A percentile compares a stretch with the other conserved stretches of the same genome.
These are phyloP conservation scores for Torulaspora quercuum DNA, from an alignment of 805 yeast genomes.

Conservation along the genomic window DNA sequence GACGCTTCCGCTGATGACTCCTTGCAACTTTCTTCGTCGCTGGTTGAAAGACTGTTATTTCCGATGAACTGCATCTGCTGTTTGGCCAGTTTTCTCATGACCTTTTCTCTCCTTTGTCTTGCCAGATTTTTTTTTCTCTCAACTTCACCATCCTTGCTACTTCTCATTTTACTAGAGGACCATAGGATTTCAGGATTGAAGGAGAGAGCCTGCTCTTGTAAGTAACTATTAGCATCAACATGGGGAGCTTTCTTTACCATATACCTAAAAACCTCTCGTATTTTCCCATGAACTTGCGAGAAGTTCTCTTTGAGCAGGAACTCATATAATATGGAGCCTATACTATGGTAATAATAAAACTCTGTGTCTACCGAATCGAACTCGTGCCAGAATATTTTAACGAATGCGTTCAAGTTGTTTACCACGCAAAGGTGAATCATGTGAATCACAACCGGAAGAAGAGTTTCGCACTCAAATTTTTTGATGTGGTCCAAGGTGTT, in stretches of 20 bases:
- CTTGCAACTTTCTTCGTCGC: conserved; percentile 21
- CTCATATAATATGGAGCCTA: conserved; percentile 40
- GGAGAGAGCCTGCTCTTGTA: conserved; percentile 39
- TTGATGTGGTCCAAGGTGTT: conserved; percentile 43
- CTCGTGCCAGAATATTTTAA: conserved; percentile 38
- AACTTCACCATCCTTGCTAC: conserved; percentile 39
- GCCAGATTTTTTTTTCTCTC: conserved; percentile 68
- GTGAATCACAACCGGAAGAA: conserved; percentile 60
- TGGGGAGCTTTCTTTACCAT: conserved; percentile 31
- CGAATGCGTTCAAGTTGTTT: conserved; percentile 40
- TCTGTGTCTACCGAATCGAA: conserved; percentile 39
- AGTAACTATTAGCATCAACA: conserved; percentile 32
- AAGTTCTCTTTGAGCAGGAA: conserved; percentile 43
- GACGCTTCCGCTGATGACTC: conserved; percentile 11
- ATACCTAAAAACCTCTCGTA: conserved; percentile 50
- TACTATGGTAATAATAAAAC: conserved; percentile 39
- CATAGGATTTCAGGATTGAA: conserved; percentile 31
- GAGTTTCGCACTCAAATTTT: conserved; percentile 48
- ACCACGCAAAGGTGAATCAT: conserved; percentile 61
- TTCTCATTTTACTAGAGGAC: conserved; percentile 27
- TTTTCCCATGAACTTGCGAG: conserved; percentile 47
- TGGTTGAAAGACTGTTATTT: conserved; percentile 39
- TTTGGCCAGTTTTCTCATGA: conserved; percentile 72
- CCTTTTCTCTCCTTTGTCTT: conserved; percentile 60
- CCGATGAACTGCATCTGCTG: conserved; percentile 76